Evolutionary conservation across 2,329 filamentous ascomycete species (phyloP), one percentile per base, ranked within the genome.

Genomic region (Fusarium chaquense): DNA sequence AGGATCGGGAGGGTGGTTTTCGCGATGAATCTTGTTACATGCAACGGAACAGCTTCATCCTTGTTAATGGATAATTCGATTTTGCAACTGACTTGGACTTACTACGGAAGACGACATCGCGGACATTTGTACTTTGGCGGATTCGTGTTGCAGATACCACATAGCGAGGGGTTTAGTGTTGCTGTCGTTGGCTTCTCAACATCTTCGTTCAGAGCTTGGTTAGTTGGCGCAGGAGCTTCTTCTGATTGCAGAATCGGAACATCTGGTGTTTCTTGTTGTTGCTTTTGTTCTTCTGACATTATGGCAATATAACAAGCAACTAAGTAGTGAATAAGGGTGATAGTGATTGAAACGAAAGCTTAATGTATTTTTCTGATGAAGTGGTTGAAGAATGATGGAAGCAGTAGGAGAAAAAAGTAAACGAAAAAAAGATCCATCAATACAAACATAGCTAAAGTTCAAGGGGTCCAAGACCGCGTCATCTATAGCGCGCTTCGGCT

Each of bases 81-180:
- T 18, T n/a, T 7, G 13, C 16, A 18, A 26, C 30, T n/a, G 20
- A 10, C 8, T 11, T 43, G 11, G 20, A 78, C 87, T 75, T 80
- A 90, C 89, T 89, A 90, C 65, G 85, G 84, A 24, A 86, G 72
- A 49, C 82, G 78, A 75, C 89, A 91, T 30, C 83, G 82, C n/a
- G 86, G 81, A 67, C 89, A 91, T 72, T 89, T 90, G 78, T 91
- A 91, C 76, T 88, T 90, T 32, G 82, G 82, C 22, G 83, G 79
- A 6, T 82, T 82, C 35, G 77, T 73, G 30, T 84, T 76, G 75
- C 89, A 91, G 33, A 89, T 80, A 7, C 83, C 83, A 70, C 89
- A 90, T 3, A 76, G 66, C 20, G 72, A 70, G 43, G 70, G 50
- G 13, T 67, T 63, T 26, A 62, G 53, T 35, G 61, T 45, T 33